Conservation (phyloP, 176 grass and related monocot species). For the Metroxylon sagu region DNA sequence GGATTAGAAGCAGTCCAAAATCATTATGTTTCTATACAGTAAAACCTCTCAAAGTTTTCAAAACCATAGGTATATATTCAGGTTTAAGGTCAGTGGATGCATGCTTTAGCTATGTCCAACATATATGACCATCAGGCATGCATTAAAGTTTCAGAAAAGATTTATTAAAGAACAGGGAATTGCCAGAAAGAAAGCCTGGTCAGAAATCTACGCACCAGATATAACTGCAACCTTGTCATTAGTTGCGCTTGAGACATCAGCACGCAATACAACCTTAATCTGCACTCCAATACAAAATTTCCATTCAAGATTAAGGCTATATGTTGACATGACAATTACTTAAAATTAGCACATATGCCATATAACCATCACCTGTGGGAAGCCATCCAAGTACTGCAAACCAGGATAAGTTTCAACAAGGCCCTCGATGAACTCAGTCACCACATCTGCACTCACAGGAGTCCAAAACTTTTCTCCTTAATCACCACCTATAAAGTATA, state of each 20-base stretch:
- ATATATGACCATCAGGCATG: no score
- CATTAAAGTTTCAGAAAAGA: no score
- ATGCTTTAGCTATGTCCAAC: no score
- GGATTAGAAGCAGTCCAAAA: no score
- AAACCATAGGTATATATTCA: no score
- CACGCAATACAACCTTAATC: constrained; percentile 97
- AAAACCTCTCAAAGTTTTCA: no score
- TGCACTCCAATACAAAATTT: constrained; percentile 21
- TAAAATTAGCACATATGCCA: constrained; percentile 14
- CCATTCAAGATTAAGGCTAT: constrained; percentile 12
- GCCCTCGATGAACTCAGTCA: constrained; percentile 96
- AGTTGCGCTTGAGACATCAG: constrained; percentile 48
- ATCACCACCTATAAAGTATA: no score
- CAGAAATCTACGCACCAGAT: constrained; percentile 42
- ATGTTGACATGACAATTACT: neutral
- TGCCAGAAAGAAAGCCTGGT: neutral
- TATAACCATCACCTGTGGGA: constrained; percentile 56
- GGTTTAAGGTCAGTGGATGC: no score
- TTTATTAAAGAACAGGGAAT: no score
- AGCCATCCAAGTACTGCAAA: constrained; percentile 91
- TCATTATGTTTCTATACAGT: no score
- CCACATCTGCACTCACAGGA: constrained; percentile 50
- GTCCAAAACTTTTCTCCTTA: no score
- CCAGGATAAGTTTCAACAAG: constrained; percentile 97
- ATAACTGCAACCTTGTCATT: constrained; percentile 92